Evolutionary conservation across 768 basidiomycete species (phyloP).

Genomic region (Suillus subalutaceus): DNA sequence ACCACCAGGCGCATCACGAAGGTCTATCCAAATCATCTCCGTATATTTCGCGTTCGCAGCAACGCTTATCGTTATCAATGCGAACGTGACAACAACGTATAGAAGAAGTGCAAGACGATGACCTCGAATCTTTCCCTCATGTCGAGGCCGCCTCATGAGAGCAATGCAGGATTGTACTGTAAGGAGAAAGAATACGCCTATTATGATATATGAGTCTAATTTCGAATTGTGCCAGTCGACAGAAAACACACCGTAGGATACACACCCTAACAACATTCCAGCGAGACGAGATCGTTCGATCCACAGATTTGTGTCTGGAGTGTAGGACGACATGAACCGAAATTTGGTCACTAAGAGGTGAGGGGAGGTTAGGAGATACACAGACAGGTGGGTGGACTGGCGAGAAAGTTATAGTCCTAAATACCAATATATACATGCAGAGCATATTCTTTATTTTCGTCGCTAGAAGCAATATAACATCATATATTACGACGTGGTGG

Average conservation of each 20-base stretch:
- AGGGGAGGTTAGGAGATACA: neutral
- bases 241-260: slow-evolving; percentile 11
- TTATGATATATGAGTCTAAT: neutral
- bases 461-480: too few relatives aligned
- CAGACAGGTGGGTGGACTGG: too few relatives aligned
- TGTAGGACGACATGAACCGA: neutral
- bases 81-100: slow-evolving; percentile 11
- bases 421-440: too few relatives aligned
- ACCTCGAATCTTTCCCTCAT: too few relatives aligned
- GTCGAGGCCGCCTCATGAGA: neutral
- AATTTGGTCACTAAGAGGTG: neutral
- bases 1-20: neutral
- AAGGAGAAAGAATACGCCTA: slow-evolving; percentile 13
- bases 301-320: slow-evolving; percentile 1
- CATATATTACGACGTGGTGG: too few relatives aligned
- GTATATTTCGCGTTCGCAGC: slow-evolving; percentile 17
- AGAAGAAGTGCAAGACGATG: neutral
- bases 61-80: slow-evolving; percentile 19
- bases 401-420: too few relatives aligned
- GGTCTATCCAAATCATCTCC: neutral
- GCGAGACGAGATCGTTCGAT: slow-evolving; percentile 11
- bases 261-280: slow-evolving; percentile 12
- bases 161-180: neutral
- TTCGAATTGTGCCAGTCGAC: neutral
- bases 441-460: too few relatives aligned